Base-by-base conservation (phyloP, 345 rosid genomes). In the Carallia pectinifolia region DNA sequence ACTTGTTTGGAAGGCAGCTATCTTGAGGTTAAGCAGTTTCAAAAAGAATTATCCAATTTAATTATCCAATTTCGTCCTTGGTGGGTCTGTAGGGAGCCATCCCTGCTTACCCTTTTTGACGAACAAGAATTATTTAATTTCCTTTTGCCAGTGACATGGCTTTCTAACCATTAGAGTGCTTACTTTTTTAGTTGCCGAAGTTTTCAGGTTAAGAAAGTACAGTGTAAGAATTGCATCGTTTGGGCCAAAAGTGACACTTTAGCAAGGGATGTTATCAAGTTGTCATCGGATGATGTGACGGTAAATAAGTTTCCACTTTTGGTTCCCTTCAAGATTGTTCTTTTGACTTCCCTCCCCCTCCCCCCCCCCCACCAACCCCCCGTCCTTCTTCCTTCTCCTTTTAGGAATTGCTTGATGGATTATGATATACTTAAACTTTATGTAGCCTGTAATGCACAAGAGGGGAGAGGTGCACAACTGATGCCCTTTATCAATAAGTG, bases 241-340 rank as follows among this genome's bases (percentile, higher is more conserved):
- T 92, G 98, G 99, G 94, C 96, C 15, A 95, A 95, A 85, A 90
- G 93, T 7, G 99, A 95, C 74, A 84, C 44, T 76, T 81, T 95
- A 58, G 88, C 84, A 1, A 90, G 90, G 76, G 99, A 88, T 61
- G 61, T 95, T 34, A 85, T 95, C 71, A 89, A 62, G 65, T 81
- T 65, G 74, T 85, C 91, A 54, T 73, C 89, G 4, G 78, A 89
- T 5, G 77, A 89, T 82, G 60, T 77, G 56, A 68, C 52, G 71
- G 98, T 95, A 81, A 82, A 59, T 39, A 27, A 63, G 58, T 50
- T 61, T 31, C 6, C 33, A 44, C 37, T 31, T 40, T 66, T 66
- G 1, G 23, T 15, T 76, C 8, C 31, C 10, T 18, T 4, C 30
- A 58, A 65, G 30, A 23, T 53, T 3, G 6, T 30, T 62, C 0